phyloP scores from a whole-genome alignment of 345 rosid genomes.

The Noccaea caerulescens region DNA sequence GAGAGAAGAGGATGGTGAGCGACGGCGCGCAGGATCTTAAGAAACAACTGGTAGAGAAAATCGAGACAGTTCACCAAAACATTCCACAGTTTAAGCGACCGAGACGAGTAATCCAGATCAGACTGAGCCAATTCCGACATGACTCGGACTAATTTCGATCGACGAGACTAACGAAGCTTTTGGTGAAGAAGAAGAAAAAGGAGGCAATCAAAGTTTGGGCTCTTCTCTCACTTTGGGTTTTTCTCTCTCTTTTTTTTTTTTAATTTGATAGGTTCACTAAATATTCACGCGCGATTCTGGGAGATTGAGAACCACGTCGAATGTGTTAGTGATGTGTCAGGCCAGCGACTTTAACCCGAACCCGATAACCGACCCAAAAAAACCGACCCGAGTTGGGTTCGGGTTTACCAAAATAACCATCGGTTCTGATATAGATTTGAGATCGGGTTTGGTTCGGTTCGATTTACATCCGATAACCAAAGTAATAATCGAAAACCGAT shows the following conservation, averaged over 20 bases:
- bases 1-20: constrained; percentile 61
- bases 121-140: constrained; percentile 84
- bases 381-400: too few species aligned
- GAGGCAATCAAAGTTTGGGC: constrained; percentile 19
- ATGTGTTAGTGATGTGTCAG: not conserved
- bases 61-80: constrained; percentile 66
- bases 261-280: not conserved
- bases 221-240: constrained; percentile 13
- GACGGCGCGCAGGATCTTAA: constrained; percentile 56
- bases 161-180: not conserved
- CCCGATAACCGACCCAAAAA: too few species aligned
- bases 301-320: not conserved
- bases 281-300: not conserved
- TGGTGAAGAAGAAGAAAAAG: not conserved
- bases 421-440: too few species aligned
- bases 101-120: constrained; percentile 66
- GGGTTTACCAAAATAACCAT: too few species aligned
- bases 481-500: too few species aligned
- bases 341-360: too few species aligned
- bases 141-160: constrained; percentile 7
- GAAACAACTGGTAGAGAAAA: constrained; percentile 76
- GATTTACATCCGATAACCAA: too few species aligned
- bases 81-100: constrained; percentile 62
- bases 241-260: constrained; percentile 3
- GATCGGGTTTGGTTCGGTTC: too few species aligned